Base-by-base conservation (phyloP, 441 rosid species). In the Cnidoscolus chayamansa region DNA sequence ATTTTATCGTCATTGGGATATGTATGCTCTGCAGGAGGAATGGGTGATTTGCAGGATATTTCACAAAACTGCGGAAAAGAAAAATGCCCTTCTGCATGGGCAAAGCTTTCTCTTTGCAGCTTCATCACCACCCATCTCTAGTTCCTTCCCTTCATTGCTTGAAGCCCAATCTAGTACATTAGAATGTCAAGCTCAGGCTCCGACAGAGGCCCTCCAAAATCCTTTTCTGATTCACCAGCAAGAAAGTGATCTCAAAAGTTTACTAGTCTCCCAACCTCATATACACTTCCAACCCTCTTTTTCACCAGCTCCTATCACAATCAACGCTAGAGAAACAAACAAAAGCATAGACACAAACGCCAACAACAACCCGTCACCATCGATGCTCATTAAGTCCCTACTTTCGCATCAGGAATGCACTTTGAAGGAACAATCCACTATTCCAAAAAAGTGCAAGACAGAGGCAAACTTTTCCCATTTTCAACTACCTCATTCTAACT, bases 41-140 rank as follows among this genome's bases (percentile, higher is more conserved):
- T 90, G 98, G 98, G 97, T 92, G 81, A 90, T 92, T 19, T 94
- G 98, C 80, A 85, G 99, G 78, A 94, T 92, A 68, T 88, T 87
- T 77, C 86, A 90, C 77, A 94, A 92, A 77, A 77, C 78, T 25
- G 86, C 81, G 68, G 98, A 89, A 64, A 86, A 88, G 80, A 90
- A 78, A 54, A 77, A 66, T 76, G 76, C 50, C 10, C n/a, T 76
- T 63, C 48, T 75, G 72, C 80, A 78, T 67, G 88, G 76, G 3
- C 88, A 84, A 73, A 70, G 79, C 61, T 61, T 54, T 54, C 31
- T 74, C 17, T 11, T 72, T 43, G 83, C 80, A 65, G 74, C 76
- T 72, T 59, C 66, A 48, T 74, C 81, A 12, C 49, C 78, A n/a
- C 35, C 78, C 4, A 67, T 49, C 43, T 53, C 68, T 65, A 64